Base-by-base conservation (phyloP, 768 basidiomycete genomes). In the Mycena vulgaris region DNA sequence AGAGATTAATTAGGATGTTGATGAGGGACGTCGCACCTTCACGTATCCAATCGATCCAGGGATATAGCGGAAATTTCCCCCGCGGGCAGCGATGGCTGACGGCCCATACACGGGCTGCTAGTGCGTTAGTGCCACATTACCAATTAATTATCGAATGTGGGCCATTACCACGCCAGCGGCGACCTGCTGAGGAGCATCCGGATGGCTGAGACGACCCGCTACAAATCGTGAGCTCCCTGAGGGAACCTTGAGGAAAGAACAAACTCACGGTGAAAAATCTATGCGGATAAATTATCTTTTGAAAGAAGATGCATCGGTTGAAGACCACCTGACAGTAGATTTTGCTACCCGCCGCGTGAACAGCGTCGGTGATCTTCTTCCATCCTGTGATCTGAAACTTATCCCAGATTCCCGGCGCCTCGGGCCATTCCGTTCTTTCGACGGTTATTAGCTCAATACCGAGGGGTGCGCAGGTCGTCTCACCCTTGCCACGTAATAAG, bases 41-140 rank as follows among this genome's bases (percentile, higher is more conserved):
- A 74, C 75, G 51, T 78, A 77, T 47, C 77, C 75, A 31, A 77
- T 76, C 13, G 27, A 19, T 8, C 77, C 76, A 30, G 70, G 63
- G 21, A 79, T 51, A 40, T 63, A 69, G 47, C 75, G 66, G 64
- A 77, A 79, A 40, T 74, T 75, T 13, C 77, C 79, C 7, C 78
- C 78, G 14, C 78, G 75, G 10, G 78, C 77, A 23, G 61, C 16
- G 35, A 72, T 65, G 0, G 71, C 71, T 2, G 71, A 72, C 1
- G 71, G 71, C 14, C 57, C 71, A 45, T 69, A 73, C 0, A 72
- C 71, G 6, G 71, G 71, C 69, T 71, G 9, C 9, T 3, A 31
- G 11, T 1, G 8, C 8, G 30, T 19, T 5, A 42, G 6, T 37
- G 10, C 9, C 2, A n/a, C n/a, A n/a, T n/a, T n/a, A n/a, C n/a